Evolutionary conservation across 2,329 filamentous ascomycete genomes (phyloP), one percentile per base, ranked within the genome.

Genomic region (Penicillium oxalicum): DNA sequence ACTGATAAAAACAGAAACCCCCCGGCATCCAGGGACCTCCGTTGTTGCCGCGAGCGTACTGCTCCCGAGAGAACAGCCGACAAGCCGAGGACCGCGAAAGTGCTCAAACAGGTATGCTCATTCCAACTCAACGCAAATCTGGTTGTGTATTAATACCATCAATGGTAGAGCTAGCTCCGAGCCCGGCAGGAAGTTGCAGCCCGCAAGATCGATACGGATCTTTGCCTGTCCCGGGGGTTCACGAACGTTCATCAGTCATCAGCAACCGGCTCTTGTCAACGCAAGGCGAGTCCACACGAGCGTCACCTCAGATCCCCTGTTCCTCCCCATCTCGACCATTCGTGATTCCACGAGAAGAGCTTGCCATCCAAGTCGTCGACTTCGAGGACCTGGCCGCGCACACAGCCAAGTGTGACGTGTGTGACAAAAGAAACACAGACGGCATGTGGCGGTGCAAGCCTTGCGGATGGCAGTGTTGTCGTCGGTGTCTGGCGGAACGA

Each of bases 401-500:
- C 37, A 55, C 52, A 7, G 52, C 52, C 3, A 55, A 55, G 12
- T 55, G 52, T 9, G 52, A 55, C 11, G 38, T 46, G 9, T 53
- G 52, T 39, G 49, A 55, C 42, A 44, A 40, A 6, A 44, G 52
- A 9, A 55, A 55, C 45, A 46, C 43, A 13, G 47, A 53, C 25
- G 50, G 50, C 9, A 55, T 55, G 52, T 32, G 40, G 4, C 52
- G 52, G 3, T 55, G 52, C 45, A 36, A 43, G 13, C 28, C 45
- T 6, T 55, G 52, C 28, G 52, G 52, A 26, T 55, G 52, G 52
- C 52, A 55, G 34, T 40, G 49, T 7, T 55, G 52, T 11, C 48
- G 43, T 37, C 42, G 38, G 4, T 55, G 52, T 13, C 40, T 48
- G n/a, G 36, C 18, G 9, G 50, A 46, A 5, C 35, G 45, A 25